Evolutionary conservation across 2,329 filamentous ascomycete species (phyloP), one percentile per base, ranked within the genome.

Genomic region (Cercospora sesami): DNA sequence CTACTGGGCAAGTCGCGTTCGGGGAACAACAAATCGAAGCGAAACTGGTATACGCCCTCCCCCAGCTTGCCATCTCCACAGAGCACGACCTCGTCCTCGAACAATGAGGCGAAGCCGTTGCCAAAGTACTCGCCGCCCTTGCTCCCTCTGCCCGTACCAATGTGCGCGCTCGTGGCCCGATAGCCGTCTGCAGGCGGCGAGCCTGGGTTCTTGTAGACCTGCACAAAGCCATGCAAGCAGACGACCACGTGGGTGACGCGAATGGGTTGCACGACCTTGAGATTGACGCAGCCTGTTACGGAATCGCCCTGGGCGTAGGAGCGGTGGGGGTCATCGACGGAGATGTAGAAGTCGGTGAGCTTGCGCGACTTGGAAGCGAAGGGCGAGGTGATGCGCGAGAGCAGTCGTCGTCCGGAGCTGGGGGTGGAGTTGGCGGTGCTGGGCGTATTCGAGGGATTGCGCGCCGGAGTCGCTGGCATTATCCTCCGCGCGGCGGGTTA

Each of bases 191-290:
- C 84, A 59, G 85, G 85, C 30, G 75, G 72, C 42, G 87, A 85
- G 73, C 88, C 90, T 36, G 87, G 84, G 68, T 87, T 88, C 80
- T 91, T 93, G 81, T 89, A 92, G 58, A 94, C 91, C 76, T 91
- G 89, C 65, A 92, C 91, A 78, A 89, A 93, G 69, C 92, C 92
- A 78, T 93, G 90, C 64, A 95, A 82, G 68, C 89, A 87, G 70
- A 94, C 90, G 10, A 91, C 91, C 60, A 95, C 83, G 81, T 95
- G 92, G 7, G 92, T 94, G 74, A 95, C 87, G 73, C 91, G 86
- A 69, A 93, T 81, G 18, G 91, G 89, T 79, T 93, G 93, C 74
- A 90, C 82, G 39, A 93, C 86, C 66, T 88, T 90, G 73, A 94
- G 82, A 69, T 92, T 84, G 59, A 94, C 91, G 71, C 86, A 86